These are phyloP conservation scores for Begonia masoniana DNA, from an alignment of 306 rosid species.

Conservation along the genomic window DNA sequence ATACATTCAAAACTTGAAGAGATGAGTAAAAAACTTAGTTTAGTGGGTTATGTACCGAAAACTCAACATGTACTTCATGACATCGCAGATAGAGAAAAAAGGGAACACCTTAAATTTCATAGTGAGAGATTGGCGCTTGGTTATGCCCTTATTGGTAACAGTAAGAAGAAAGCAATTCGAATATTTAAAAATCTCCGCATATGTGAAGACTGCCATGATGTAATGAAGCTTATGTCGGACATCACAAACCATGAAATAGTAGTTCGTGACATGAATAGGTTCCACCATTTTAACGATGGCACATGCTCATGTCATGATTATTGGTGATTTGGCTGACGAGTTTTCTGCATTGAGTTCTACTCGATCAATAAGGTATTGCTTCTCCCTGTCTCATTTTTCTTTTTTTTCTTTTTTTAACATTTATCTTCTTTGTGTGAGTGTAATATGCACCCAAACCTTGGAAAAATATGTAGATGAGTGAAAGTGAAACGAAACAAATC, in stretches of 20 bases:
- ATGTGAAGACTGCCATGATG: constrained; percentile 21
- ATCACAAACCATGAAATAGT: constrained; percentile 17
- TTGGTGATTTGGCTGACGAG: constrained; percentile 14
- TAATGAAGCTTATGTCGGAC: constrained; percentile 19
- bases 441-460: too few species aligned
- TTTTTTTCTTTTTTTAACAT: too few species aligned
- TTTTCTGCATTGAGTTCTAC: neutral
- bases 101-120: constrained; percentile 18
- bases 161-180: constrained; percentile 8
- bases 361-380: too few species aligned
- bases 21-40: constrained; percentile 10
- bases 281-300: constrained; percentile 24
- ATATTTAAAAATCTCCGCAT: constrained; percentile 24
- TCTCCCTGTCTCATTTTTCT: too few species aligned
- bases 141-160: constrained; percentile 14
- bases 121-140: constrained; percentile 29
- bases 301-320: constrained; percentile 19
- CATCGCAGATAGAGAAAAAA: constrained; percentile 14
- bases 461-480: too few species aligned
- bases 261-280: constrained; percentile 17
- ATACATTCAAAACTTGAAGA: constrained; percentile 20
- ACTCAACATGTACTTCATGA: constrained; percentile 20
- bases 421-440: too few species aligned
- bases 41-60: constrained; percentile 13
- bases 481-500: too few species aligned